Base-by-base conservation (phyloP, 1,284 basidiomycete genomes). In the Vanrija pseudolonga region DNA sequence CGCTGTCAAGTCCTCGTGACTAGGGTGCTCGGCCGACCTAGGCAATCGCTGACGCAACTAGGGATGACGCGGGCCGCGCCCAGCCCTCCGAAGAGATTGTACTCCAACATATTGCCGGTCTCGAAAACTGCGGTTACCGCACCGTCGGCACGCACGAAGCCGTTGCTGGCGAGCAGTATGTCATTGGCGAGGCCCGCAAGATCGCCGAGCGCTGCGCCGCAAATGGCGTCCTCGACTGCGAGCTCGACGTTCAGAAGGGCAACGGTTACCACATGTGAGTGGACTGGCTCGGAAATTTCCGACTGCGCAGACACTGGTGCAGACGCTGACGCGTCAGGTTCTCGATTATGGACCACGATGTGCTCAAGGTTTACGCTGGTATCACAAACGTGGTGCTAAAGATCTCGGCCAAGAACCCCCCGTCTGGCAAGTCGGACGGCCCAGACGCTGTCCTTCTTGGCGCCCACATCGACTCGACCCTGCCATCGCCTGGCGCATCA, bases 101-200 rank as follows among this genome's bases (percentile, higher is more conserved):
- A 7, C 50, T 73, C n/a, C 32, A 22, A 1, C 75, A 77, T 45
- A 69, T 77, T 41, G 53, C 55, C 40, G 71, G 63, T 6, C 71
- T 64, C 37, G 90, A 93, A 69, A 84, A 84, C 28, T 90, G 95
- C 56, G 94, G 94, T 4, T 98, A 87, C 77, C 83, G 95, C 41
- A 95, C 90, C 0, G 90, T 96, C 17, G 95, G 95, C 1, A 95
- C 93, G 0, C 80, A 82, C 40, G 89, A 97, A 72, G 92, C 97
- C 76, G 85, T 89, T 0, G 75, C 84, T 24, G 92, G 88, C 6
- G 93, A 97, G 65, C 77, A 81, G 39, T 97, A 92, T 85, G 85
- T 96, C 79, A 69, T 87, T 19, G 74, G 80, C 43, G 82, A 88
- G 64, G 86, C 87, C 3, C 76, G 84, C 54, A 78, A 79, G 41